Base-by-base conservation (phyloP, 2,329 filamentous ascomycete genomes). In the Aspergillus awamori region DNA sequence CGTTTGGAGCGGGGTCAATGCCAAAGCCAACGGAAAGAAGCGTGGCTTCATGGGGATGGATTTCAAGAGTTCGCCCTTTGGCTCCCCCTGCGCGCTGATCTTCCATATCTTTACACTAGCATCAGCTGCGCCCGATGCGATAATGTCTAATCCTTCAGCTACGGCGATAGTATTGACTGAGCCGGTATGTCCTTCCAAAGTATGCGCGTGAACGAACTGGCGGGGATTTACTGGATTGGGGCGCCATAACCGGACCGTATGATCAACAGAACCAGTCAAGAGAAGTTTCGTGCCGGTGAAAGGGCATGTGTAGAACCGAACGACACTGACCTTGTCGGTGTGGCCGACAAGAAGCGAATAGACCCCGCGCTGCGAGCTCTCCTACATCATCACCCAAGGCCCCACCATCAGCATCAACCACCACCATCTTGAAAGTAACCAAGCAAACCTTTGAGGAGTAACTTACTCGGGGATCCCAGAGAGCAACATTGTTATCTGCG, bases 401-500 rank as follows among this genome's bases (percentile, higher is more conserved):
- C 24, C 33, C 28, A 10, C 8, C 20, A 56, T 20, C 33, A 47
- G 24, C 28, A 28, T 24, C 20, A 30, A 20, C 24, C 45, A 36
- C 13, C 33, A 36, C 33, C 15, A 60, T 41, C 10, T 6, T 1
- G 5, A 8, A 26, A 49, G 22, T 5, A 33, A 30, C 28, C 15
- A 20, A n/a, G 8, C 24, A 11, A 11, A 26, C 3, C 11, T 38
- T 38, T 4, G 7, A 59, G 45, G 5, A 10, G 24, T 48, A 36
- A 13, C 87, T 77, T 82, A 93, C 91, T 74, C 84, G 77, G 59
- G 93, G 93, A 73, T 87, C 83, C 95, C 95, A 99, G 43, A 98
- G 74, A 47, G 93, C 94, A 69, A 99, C 85, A 78, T 95, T 95
- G 68, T 89, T 88, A 77, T 96, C 92, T 8, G 93, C 89, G 33